Percentiles rank a stretch among this genome's conserved stretches.
phyloP scores from a whole-genome alignment of 306 rosid genomes.

The Hippophae rhamnoides region DNA sequence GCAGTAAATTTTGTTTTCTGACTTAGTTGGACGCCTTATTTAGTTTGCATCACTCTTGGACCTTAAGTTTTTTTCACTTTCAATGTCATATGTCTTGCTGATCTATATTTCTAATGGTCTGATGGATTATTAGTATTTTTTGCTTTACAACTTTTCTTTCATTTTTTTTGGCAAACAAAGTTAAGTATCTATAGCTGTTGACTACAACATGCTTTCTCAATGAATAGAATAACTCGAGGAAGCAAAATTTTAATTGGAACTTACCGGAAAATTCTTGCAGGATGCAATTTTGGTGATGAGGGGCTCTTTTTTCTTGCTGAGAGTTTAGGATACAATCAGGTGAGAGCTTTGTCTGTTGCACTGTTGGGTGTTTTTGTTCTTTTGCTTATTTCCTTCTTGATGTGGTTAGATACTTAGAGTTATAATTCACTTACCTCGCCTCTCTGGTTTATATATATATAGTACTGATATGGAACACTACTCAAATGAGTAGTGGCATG shows the following conservation, averaged over 20 bases:
- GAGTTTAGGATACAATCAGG: constrained; percentile 90
- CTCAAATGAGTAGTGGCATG: too few relatives aligned
- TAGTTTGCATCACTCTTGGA: not conserved
- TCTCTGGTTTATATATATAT: too few relatives aligned
- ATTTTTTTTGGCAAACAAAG: constrained; percentile 1
- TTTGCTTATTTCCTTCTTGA: constrained; percentile 3
- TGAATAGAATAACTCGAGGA: not conserved
- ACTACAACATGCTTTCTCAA: not conserved
- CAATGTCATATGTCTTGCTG: too few relatives aligned
- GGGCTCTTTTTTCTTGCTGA: constrained; percentile 84
- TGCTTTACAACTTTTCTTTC: not conserved
- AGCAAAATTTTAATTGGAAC: not conserved
- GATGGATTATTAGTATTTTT: not conserved
- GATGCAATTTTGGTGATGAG: constrained; percentile 92
- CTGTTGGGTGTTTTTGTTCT: constrained; percentile 13
- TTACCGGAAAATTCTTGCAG: constrained; percentile 32
- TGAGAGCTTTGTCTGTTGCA: constrained; percentile 16
- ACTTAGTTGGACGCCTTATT: not conserved
- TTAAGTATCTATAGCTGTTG: not conserved
- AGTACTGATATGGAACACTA: too few relatives aligned
- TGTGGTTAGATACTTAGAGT: not conserved
- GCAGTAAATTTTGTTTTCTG: not conserved
- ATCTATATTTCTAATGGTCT: too few relatives aligned
- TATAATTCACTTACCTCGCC: too few relatives aligned
- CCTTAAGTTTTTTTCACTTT: too few relatives aligned